phyloP scores from a whole-genome alignment of 2,329 filamentous ascomycete species.

The Thielaviopsis punctulata region DNA sequence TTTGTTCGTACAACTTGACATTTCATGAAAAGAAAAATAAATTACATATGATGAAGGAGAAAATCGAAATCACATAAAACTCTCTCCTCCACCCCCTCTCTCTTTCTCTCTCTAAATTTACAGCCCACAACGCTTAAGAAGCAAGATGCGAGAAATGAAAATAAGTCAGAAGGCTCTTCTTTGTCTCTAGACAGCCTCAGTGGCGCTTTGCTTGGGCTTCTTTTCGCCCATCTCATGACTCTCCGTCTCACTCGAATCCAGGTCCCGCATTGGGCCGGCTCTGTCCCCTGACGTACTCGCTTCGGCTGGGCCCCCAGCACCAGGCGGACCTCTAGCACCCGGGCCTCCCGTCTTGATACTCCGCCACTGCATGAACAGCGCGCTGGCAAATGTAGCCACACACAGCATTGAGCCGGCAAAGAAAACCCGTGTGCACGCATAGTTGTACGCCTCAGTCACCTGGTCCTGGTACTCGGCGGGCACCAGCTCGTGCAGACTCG shows the following conservation, averaged over 20 bases:
- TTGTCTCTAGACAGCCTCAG: not conserved
- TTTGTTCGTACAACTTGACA: not conserved
- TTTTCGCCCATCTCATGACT: slow-evolving; percentile 8
- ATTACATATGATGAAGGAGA: not conserved
- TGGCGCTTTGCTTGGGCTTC: not conserved
- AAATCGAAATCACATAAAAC: not conserved
- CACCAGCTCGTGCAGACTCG: slow-evolving; percentile 38
- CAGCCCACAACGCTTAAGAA: not conserved
- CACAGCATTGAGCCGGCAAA: slow-evolving; percentile 42
- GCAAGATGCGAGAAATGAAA: no score
- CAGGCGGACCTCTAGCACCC: not conserved
- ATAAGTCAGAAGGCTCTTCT: no score
- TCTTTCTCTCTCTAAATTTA: no score
- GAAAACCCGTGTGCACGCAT: slow-evolving; percentile 44
- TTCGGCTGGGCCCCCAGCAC: not conserved
- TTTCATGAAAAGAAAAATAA: not conserved
- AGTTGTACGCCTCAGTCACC: slow-evolving; percentile 49
- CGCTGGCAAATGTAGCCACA: slow-evolving; percentile 36
- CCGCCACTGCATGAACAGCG: slow-evolving; percentile 46
- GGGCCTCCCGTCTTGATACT: slow-evolving; percentile 38
- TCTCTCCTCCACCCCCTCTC: no score
- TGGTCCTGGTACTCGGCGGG: slow-evolving; percentile 28
- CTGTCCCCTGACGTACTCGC: no score
- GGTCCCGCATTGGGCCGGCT: not conserved
- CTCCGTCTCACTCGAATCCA: not conserved